A percentile compares a stretch with the other conserved stretches of the same genome.
These are phyloP conservation scores for Malus hybrid DNA, from an alignment of 331 rosid genomes.

Conservation along the genomic window DNA sequence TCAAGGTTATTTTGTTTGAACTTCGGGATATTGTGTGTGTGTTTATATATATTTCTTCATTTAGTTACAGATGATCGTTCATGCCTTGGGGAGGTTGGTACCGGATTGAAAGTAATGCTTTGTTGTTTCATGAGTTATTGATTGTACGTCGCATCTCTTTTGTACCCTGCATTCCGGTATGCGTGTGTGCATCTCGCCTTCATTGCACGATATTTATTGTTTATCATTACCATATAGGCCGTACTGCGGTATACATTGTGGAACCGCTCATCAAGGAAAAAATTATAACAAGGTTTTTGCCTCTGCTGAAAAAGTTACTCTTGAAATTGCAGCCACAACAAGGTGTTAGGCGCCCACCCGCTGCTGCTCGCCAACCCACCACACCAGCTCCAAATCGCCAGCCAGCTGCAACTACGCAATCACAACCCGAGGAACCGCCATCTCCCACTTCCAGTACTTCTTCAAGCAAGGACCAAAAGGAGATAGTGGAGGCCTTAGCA, in stretches of 20 bases:
- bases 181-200: not conserved
- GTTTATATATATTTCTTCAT: not conserved
- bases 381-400: conserved; percentile 30
- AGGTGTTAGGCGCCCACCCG: conserved; percentile 39
- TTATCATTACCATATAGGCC: not conserved
- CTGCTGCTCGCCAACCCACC: conserved; percentile 37
- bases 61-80: not conserved
- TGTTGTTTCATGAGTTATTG: not conserved
- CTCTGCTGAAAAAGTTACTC: conserved; percentile 1
- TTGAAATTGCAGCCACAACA: conserved; percentile 40
- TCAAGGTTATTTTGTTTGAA: not conserved
- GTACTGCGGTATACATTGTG: not conserved
- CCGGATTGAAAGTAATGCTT: not conserved
- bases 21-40: not conserved
- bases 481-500: conserved; percentile 61
- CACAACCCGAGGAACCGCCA: conserved; percentile 58
- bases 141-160: not conserved
- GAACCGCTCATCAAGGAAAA: not conserved
- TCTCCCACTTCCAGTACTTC: conserved; percentile 84
- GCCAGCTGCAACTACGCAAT: conserved; percentile 31
- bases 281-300: not conserved
- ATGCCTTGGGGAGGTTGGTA: not conserved
- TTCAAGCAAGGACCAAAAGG: conserved; percentile 69
- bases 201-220: not conserved
- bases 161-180: not conserved